phyloP scores from a whole-genome alignment of 352 stramenopile genomes.

The Thraustochytrium sp. region DNA sequence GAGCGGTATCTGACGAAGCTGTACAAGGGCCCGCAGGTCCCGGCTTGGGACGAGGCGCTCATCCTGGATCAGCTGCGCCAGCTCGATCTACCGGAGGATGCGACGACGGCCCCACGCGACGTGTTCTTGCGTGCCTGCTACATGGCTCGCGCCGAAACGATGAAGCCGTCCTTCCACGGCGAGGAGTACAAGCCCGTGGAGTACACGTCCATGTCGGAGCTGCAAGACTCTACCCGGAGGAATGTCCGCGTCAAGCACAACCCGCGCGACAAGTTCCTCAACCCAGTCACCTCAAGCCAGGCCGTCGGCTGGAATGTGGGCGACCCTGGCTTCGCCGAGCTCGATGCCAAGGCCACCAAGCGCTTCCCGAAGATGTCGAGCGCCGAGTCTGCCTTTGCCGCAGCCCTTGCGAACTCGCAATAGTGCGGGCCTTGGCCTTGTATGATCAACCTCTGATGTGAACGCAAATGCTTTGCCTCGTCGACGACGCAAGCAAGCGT shows the following conservation, averaged over 20 bases:
- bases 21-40: conserved; percentile 3
- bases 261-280: conserved; percentile 3
- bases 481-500: too few species aligned
- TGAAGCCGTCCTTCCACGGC: background rate
- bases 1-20: background rate
- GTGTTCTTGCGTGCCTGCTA: background rate
- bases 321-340: background rate
- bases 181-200: background rate
- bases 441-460: too few species aligned
- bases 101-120: background rate
- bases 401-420: too few species aligned
- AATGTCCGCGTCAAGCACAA: conserved; percentile 6
- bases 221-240: background rate
- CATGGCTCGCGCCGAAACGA: background rate
- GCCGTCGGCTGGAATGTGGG: conserved; percentile 2
- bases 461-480: too few species aligned
- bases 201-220: background rate
- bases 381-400: conserved; percentile 14
- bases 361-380: conserved; percentile 8
- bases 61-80: background rate
- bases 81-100: background rate
- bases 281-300: background rate
- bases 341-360: background rate
- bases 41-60: background rate
- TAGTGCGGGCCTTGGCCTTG: too few species aligned